Conservation (phyloP, 129 eudicot genomes). For the Centrapalus pauciflorus region DNA sequence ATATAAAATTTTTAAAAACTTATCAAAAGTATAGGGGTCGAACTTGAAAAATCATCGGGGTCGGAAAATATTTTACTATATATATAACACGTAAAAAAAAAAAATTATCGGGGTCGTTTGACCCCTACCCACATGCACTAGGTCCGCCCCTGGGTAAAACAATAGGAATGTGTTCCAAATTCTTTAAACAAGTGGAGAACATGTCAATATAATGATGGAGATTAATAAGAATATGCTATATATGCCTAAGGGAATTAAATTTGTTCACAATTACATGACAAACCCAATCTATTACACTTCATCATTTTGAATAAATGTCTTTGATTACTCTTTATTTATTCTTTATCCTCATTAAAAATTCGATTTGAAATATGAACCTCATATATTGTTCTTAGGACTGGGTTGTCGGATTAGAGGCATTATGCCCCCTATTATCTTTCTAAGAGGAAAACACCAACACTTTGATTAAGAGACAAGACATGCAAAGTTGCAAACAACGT, state of each 20-base stretch:
- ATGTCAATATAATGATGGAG: constrained; percentile 17
- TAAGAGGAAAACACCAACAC: neutral
- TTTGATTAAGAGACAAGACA: neutral
- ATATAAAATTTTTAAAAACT: too few relatives aligned
- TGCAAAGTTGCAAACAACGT: neutral
- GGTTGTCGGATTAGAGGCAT: neutral
- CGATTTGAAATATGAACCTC: neutral
- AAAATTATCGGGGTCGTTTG: too few relatives aligned
- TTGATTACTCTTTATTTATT: constrained; percentile 1
- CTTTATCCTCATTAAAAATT: neutral
- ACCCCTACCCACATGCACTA: too few relatives aligned
- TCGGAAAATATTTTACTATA: too few relatives aligned
- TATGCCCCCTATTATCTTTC: neutral
- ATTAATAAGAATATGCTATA: constrained; percentile 10
- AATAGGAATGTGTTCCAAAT: constrained; percentile 35
- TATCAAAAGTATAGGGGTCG: too few relatives aligned
- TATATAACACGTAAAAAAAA: too few relatives aligned
- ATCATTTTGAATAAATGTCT: constrained; percentile 16
- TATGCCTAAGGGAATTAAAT: constrained; percentile 25
- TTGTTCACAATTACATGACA: constrained; percentile 17
- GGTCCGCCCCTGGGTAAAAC: too few relatives aligned
- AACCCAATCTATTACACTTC: constrained; percentile 19
- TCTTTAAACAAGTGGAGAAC: constrained; percentile 34
- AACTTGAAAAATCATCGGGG: too few relatives aligned
- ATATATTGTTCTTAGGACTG: neutral